Conservation (phyloP, 192 early-diverging fungal species). For the Helicostylum pulchrum region DNA sequence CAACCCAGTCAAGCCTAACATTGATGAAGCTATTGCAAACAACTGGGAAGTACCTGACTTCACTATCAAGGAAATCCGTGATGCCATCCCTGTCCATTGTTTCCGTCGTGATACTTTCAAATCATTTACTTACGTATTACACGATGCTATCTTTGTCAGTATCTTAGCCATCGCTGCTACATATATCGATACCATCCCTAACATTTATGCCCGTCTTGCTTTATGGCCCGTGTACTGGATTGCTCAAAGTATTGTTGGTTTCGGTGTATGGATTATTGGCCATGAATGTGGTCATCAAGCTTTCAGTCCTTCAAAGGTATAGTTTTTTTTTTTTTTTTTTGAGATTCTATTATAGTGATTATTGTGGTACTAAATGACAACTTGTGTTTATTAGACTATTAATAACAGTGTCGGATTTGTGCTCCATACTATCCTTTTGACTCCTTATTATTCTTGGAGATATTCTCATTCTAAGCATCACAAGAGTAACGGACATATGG, state of each 20-base stretch:
- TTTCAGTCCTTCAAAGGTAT: constrained; percentile 73
- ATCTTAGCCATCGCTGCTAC: constrained; percentile 67
- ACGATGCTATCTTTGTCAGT: constrained; percentile 70
- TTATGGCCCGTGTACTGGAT: constrained; percentile 86
- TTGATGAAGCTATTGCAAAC: constrained; percentile 38
- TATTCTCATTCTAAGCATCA: constrained; percentile 91
- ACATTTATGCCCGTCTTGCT: constrained; percentile 40
- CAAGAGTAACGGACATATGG: constrained; percentile 86
- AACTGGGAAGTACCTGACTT: constrained; percentile 63
- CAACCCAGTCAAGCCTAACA: background rate
- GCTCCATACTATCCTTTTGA: constrained; percentile 83
- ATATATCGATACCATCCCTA: constrained; percentile 57
- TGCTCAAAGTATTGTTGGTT: constrained; percentile 77
- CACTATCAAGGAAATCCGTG: constrained; percentile 90
- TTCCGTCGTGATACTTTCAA: constrained; percentile 80
- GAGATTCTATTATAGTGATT: background rate
- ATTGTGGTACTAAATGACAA: background rate
- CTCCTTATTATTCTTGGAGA: constrained; percentile 94
- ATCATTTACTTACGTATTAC: constrained; percentile 75
- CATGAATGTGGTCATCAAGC: constrained; percentile 94
- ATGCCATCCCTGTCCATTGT: constrained; percentile 87
- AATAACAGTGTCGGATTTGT: constrained; percentile 88
- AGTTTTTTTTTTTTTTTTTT: too few species aligned
- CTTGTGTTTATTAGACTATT: constrained; percentile 40
- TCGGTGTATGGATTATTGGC: constrained; percentile 85